These are phyloP conservation scores for Echinochloa phyllopogon DNA, from an alignment of 176 grass and related monocot genomes.

Conservation along the genomic window DNA sequence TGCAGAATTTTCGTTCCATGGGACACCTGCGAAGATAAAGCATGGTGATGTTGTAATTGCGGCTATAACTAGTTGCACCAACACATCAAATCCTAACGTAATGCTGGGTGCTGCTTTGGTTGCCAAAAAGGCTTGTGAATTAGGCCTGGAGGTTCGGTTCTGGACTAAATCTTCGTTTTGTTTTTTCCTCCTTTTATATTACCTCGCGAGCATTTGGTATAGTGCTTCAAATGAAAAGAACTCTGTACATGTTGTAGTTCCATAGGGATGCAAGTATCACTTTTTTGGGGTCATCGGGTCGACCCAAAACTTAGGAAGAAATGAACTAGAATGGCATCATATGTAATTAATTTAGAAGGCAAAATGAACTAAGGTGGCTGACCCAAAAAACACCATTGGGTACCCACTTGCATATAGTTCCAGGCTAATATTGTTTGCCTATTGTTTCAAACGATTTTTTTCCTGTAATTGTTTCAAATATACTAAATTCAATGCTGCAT, in stretches of 20 bases:
- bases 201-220: neutral
- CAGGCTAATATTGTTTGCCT: neutral
- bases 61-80: conserved; percentile 98
- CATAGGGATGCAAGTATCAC: too few species aligned
- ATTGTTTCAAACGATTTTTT: neutral
- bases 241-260: neutral
- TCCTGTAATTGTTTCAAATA: neutral
- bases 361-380: too few species aligned
- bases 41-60: conserved; percentile 99
- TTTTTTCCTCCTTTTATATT: conserved; percentile 7
- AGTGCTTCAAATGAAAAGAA: conserved; percentile 29
- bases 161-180: conserved; percentile 8
- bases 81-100: conserved; percentile 99
- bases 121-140: conserved; percentile 96
- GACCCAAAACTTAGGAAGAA: too few species aligned
- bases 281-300: too few species aligned
- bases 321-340: too few species aligned
- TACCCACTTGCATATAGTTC: too few species aligned
- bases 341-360: too few species aligned
- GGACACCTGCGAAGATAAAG: conserved; percentile 78
- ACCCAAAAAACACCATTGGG: too few species aligned
- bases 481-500: neutral
- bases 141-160: conserved; percentile 82
- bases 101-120: conserved; percentile 98
- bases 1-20: conserved; percentile 89